Evolutionary conservation across 2,329 filamentous ascomycete genomes (phyloP).

Genomic region (Stagonosporopsis tanaceti): DNA sequence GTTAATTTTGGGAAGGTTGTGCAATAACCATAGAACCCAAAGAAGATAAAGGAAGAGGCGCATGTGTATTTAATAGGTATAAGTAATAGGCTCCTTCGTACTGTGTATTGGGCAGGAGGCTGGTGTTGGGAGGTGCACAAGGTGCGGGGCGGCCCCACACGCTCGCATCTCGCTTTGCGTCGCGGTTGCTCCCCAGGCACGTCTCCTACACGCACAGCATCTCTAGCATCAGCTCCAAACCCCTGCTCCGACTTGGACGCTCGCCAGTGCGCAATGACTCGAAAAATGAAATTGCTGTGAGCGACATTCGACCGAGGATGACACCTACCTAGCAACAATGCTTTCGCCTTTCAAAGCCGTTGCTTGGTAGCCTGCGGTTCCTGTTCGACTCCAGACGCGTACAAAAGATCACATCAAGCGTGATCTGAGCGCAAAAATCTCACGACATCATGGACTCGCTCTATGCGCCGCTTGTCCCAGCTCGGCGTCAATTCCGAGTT

Average conservation of each 20-base stretch:
- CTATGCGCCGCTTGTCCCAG: background rate
- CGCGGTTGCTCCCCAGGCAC: no score
- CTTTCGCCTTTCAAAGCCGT: background rate
- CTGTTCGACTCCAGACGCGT: background rate
- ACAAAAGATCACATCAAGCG: background rate
- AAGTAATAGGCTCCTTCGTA: no score
- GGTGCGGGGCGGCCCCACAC: conserved; percentile 1
- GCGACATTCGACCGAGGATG: background rate
- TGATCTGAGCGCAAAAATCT: background rate
- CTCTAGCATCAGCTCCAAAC: background rate
- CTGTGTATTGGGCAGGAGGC: no score
- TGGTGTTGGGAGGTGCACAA: no score
- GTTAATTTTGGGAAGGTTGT: no score
- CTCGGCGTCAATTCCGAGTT: conserved; percentile 3
- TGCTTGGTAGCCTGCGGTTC: background rate
- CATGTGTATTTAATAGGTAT: no score
- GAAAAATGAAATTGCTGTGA: background rate
- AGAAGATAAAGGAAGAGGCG: no score
- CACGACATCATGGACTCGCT: background rate
- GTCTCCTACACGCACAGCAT: no score
- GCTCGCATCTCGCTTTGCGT: conserved; percentile 2
- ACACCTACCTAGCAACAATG: background rate
- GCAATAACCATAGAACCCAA: no score
- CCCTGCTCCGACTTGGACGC: background rate
- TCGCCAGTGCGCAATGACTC: background rate